These are phyloP conservation scores for Lophiotrema nucula DNA, from an alignment of 495 filamentous ascomycete species.

Conservation along the genomic window DNA sequence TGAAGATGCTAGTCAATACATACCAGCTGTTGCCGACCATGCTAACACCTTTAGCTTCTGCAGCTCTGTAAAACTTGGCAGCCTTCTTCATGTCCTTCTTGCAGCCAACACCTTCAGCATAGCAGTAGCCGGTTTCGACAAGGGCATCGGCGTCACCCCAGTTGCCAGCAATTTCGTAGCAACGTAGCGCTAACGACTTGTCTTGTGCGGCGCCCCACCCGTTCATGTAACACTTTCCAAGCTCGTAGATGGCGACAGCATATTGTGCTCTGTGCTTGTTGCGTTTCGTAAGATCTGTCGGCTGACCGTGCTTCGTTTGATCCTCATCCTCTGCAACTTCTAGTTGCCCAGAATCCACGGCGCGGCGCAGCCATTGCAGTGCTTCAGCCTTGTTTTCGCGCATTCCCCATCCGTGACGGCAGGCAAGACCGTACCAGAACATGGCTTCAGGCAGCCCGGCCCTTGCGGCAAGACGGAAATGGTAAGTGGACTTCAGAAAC, in stretches of 20 bases:
- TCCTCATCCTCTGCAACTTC: constrained; percentile 82
- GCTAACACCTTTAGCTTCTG: constrained; percentile 87
- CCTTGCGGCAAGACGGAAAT: constrained; percentile 85
- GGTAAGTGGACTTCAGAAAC: constrained; percentile 89
- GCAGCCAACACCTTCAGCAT: constrained; percentile 52
- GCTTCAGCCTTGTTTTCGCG: constrained; percentile 83
- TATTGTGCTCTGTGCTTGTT: constrained; percentile 87
- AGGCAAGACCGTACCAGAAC: constrained; percentile 92
- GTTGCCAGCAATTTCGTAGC: constrained; percentile 92
- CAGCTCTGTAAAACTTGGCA: constrained; percentile 83
- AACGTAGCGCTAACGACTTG: constrained; percentile 79
- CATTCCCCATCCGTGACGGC: constrained; percentile 99
- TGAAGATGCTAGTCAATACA: constrained; percentile 32
- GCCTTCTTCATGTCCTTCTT: constrained; percentile 97
- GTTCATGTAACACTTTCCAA: constrained; percentile 96
- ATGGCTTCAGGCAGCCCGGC: constrained; percentile 86
- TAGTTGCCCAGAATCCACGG: constrained; percentile 76
- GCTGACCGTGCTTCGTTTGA: constrained; percentile 60
- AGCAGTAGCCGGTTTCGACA: constrained; percentile 45
- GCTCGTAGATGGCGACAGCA: constrained; percentile 89
- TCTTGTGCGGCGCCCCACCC: constrained; percentile 97
- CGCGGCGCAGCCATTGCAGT: constrained; percentile 84
- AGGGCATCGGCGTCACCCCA: constrained; percentile 98
- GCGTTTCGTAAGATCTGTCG: constrained; percentile 62
- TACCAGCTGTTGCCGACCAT: constrained; percentile 99